Percentiles rank a stretch among this genome's conserved stretches.
Conservation (phyloP, 2,329 filamentous ascomycete species). For the Aspergillus novofumigatus region DNA sequence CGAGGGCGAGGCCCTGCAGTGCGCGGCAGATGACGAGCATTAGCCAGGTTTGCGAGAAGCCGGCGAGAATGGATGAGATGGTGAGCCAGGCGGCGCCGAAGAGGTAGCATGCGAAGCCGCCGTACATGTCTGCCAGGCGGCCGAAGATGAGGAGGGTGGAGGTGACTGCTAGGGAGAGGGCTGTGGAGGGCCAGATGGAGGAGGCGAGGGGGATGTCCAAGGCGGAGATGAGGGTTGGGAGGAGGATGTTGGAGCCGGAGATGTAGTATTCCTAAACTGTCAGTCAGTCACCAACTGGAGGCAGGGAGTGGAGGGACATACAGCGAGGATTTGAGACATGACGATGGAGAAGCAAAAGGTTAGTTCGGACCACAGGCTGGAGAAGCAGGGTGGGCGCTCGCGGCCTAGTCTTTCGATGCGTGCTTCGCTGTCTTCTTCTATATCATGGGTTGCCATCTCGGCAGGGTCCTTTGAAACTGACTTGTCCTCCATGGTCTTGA, state of each 20-base stretch:
- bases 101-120: conserved; percentile 61
- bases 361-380: conserved; percentile 52
- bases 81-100: conserved; percentile 61
- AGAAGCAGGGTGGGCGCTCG: conserved; percentile 56
- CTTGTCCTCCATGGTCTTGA: not conserved
- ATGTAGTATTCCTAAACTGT: conserved; percentile 64
- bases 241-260: conserved; percentile 66
- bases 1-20: conserved; percentile 68
- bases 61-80: conserved; percentile 64
- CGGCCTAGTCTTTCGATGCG: conserved; percentile 58
- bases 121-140: conserved; percentile 57
- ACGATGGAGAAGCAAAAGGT: conserved; percentile 61
- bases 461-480: not conserved
- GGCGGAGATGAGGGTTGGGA: conserved; percentile 60
- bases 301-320: conserved; percentile 32
- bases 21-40: conserved; percentile 73
- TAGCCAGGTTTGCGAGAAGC: conserved; percentile 62
- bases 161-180: conserved; percentile 48
- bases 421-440: conserved; percentile 5
- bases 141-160: conserved; percentile 53
- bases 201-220: conserved; percentile 65
- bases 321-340: conserved; percentile 60
- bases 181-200: conserved; percentile 51
- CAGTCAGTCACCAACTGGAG: too few relatives aligned
- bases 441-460: conserved; percentile 3